Evolutionary conservation across 2,329 filamentous ascomycete species (phyloP).

Genomic region (Cordyceps militaris): DNA sequence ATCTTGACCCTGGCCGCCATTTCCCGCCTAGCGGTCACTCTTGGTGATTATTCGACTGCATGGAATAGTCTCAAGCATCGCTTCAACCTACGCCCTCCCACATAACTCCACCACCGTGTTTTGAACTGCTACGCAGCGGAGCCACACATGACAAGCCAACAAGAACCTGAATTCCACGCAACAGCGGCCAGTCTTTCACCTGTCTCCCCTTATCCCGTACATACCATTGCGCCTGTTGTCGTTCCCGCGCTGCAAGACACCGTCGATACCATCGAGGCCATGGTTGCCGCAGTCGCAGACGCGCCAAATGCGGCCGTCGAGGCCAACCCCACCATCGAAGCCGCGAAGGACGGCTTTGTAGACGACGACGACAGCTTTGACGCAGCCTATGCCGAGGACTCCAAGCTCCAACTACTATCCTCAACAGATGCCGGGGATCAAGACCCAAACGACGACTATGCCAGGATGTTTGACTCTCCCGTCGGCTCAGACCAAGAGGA

Average conservation of each 20-base stretch:
- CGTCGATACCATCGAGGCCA: conserved; percentile 43
- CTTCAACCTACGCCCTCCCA: background rate
- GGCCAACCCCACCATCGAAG: conserved; percentile 26
- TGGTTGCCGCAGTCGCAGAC: conserved; percentile 31
- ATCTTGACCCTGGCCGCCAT: background rate
- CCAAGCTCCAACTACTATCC: conserved; percentile 23
- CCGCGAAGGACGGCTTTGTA: conserved; percentile 30
- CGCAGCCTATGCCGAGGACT: conserved; percentile 37
- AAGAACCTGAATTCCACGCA: conserved; percentile 42
- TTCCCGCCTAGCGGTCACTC: background rate
- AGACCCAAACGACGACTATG: conserved; percentile 42
- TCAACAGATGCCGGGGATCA: conserved; percentile 21
- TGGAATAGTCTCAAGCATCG: conserved; percentile 1
- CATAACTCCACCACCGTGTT: conserved; percentile 11
- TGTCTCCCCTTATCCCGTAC: conserved; percentile 42
- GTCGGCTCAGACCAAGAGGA: conserved; percentile 30
- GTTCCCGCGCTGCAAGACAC: conserved; percentile 46
- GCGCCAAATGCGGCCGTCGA: conserved; percentile 25
- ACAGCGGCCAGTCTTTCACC: conserved; percentile 44
- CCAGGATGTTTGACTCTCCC: conserved; percentile 45
- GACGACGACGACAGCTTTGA: conserved; percentile 43
- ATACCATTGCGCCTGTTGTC: conserved; percentile 38
- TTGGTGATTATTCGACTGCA: background rate
- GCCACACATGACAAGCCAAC: conserved; percentile 19
- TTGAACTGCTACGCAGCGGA: background rate